phyloP scores from a whole-genome alignment of 495 filamentous ascomycete species.

The Cairneyella variabilis region DNA sequence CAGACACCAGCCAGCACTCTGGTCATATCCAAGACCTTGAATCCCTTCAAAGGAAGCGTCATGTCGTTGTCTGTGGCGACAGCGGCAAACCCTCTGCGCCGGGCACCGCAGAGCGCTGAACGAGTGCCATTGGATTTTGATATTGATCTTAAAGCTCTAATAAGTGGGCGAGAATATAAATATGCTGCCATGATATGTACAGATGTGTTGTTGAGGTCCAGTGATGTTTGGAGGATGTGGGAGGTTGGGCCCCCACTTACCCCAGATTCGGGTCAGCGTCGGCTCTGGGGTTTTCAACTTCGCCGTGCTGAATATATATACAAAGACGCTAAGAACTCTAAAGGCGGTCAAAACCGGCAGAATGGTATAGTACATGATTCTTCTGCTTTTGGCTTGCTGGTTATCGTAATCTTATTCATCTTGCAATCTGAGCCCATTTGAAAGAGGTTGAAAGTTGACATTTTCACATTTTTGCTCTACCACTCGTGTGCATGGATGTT shows the following conservation, averaged over 20 bases:
- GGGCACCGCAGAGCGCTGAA: constrained; percentile 3
- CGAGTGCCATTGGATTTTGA: constrained; percentile 3
- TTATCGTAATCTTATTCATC: too few species aligned
- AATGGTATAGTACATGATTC: too few species aligned
- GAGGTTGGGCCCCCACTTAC: neutral
- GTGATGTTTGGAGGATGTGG: neutral
- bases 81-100: constrained; percentile 15
- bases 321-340: too few species aligned
- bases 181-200: neutral
- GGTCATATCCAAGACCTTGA: constrained; percentile 92
- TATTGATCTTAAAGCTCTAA: constrained; percentile 16
- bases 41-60: constrained; percentile 69
- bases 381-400: too few species aligned
- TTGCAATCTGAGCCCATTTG: too few species aligned
- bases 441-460: too few species aligned
- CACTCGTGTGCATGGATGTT: too few species aligned
- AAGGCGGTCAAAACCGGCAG: too few species aligned
- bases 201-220: neutral
- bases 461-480: too few species aligned
- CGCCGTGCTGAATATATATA: too few species aligned
- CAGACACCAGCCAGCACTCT: constrained; percentile 91
- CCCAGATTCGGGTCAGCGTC: neutral
- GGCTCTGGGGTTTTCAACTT: too few species aligned
- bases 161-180: neutral
- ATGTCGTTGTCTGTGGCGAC: constrained; percentile 15